A percentile compares a stretch with the other conserved stretches of the same genome.
phyloP scores from a whole-genome alignment of 768 basidiomycete genomes.

The Hypholoma fasciculare region DNA sequence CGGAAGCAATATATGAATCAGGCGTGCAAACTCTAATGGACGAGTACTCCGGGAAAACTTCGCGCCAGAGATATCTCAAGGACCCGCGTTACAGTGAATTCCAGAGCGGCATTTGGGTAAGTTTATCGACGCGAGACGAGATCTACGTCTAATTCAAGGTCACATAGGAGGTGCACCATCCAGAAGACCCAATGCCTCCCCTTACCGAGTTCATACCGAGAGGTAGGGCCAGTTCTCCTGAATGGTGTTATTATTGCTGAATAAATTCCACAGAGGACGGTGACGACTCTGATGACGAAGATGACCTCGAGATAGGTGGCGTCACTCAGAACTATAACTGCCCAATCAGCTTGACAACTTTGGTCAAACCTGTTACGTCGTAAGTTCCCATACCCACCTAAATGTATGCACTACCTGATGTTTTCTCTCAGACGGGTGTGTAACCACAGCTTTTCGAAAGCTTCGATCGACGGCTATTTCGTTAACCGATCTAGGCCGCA shows the following conservation, averaged over 20 bases:
- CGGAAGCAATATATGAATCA: conserved; percentile 48
- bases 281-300: conserved; percentile 82
- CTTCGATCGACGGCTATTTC: conserved; percentile 70
- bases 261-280: conserved; percentile 60
- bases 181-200: conserved; percentile 72
- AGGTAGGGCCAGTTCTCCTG: conserved; percentile 39
- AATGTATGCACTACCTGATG: conserved; percentile 6
- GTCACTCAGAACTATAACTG: conserved; percentile 83
- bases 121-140: conserved; percentile 17
- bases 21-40: conserved; percentile 42
- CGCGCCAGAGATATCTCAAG: conserved; percentile 79
- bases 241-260: neutral
- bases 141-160: neutral
- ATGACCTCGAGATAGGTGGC: conserved; percentile 88
- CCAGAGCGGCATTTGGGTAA: conserved; percentile 66
- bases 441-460: conserved; percentile 79
- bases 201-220: conserved; percentile 69
- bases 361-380: conserved; percentile 83
- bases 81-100: conserved; percentile 59
- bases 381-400: conserved; percentile 35
- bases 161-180: conserved; percentile 64
- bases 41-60: conserved; percentile 58
- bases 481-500: conserved; percentile 27
- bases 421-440: conserved; percentile 54
- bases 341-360: conserved; percentile 68